phyloP scores from a whole-genome alignment of 2,329 filamentous ascomycete species.

The Penicillium corylophilum region DNA sequence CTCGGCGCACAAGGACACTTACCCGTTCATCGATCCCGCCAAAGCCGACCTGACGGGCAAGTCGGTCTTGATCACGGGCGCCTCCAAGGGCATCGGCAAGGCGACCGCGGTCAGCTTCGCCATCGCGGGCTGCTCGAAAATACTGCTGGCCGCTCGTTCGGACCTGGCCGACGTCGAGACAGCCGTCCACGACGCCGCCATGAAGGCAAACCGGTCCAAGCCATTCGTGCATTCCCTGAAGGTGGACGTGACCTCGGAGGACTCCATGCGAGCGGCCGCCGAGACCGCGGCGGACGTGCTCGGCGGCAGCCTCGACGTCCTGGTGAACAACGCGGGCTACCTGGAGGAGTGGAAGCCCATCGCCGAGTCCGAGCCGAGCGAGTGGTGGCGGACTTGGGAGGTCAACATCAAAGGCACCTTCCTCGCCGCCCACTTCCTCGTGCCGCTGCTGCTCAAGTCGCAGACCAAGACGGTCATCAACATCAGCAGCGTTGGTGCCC shows the following conservation, averaged over 20 bases:
- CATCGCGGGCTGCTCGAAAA: conserved; percentile 51
- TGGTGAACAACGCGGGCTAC: conserved; percentile 51
- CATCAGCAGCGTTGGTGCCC: conserved; percentile 43
- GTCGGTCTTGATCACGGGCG: conserved; percentile 56
- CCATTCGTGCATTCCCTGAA: conserved; percentile 46
- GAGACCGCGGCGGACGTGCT: no score
- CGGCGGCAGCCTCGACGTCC: conserved; percentile 41
- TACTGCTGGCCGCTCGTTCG: conserved; percentile 57
- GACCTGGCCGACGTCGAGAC: conserved; percentile 39
- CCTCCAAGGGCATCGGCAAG: conserved; percentile 55
- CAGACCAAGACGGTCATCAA: conserved; percentile 32
- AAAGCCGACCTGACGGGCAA: conserved; percentile 43
- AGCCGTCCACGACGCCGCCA: conserved; percentile 38
- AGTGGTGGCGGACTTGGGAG: conserved; percentile 47
- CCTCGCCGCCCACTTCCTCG: conserved; percentile 23
- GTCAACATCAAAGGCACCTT: conserved; percentile 53
- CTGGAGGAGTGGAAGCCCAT: conserved; percentile 29
- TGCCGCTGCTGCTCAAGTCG: conserved; percentile 32
- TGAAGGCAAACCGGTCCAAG: conserved; percentile 31
- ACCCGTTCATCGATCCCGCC: conserved; percentile 51
- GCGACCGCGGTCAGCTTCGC: conserved; percentile 58
- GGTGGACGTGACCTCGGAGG: conserved; percentile 45
- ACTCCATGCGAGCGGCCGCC: conserved; percentile 28
- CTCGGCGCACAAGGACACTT: conserved; percentile 44
- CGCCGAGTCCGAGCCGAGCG: conserved; percentile 34